These are phyloP conservation scores for Elaphomyces granulatus DNA, from an alignment of 495 filamentous ascomycete genomes.

Conservation along the genomic window DNA sequence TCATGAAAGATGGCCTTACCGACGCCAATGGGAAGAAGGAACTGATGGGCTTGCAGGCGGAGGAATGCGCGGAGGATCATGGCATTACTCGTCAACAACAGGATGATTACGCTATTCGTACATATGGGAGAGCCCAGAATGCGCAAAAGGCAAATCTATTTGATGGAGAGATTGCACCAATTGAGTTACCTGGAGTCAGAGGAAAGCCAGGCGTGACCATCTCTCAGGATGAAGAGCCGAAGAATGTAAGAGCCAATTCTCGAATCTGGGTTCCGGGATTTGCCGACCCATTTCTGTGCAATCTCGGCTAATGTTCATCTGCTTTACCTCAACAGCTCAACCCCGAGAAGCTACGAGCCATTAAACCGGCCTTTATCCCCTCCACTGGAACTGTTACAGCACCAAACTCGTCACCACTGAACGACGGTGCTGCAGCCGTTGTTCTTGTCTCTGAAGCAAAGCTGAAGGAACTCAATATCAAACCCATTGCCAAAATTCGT, in stretches of 20 bases:
- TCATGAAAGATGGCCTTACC: slow-evolving; percentile 81
- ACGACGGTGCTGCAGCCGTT: slow-evolving; percentile 81
- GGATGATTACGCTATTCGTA: slow-evolving; percentile 85
- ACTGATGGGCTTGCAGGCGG: slow-evolving; percentile 85
- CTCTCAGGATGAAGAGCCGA: slow-evolving; percentile 84
- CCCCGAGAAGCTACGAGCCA: slow-evolving; percentile 69
- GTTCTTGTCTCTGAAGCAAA: slow-evolving; percentile 84
- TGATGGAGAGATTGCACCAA: slow-evolving; percentile 71
- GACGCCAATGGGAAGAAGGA: slow-evolving; percentile 83
- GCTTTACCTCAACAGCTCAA: slow-evolving; percentile 46
- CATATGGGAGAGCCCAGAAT: slow-evolving; percentile 80
- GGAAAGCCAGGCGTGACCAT: slow-evolving; percentile 77
- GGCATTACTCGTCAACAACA: slow-evolving; percentile 65
- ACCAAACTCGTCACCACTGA: slow-evolving; percentile 93
- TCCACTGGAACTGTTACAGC: slow-evolving; percentile 78
- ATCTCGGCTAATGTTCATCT: too few relatives aligned
- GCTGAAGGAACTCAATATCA: slow-evolving; percentile 74
- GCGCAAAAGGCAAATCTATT: slow-evolving; percentile 69
- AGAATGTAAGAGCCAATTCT: slow-evolving; percentile 50
- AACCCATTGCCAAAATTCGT: slow-evolving; percentile 84
- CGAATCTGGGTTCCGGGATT: too few relatives aligned
- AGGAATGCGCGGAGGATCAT: slow-evolving; percentile 84
- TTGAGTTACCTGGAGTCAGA: slow-evolving; percentile 74
- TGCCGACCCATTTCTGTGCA: too few relatives aligned
- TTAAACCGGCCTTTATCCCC: slow-evolving; percentile 76